Percentiles rank a stretch among this genome's conserved stretches.
Conservation (phyloP, 1,284 basidiomycete species). For the Lentinus polychrous region DNA sequence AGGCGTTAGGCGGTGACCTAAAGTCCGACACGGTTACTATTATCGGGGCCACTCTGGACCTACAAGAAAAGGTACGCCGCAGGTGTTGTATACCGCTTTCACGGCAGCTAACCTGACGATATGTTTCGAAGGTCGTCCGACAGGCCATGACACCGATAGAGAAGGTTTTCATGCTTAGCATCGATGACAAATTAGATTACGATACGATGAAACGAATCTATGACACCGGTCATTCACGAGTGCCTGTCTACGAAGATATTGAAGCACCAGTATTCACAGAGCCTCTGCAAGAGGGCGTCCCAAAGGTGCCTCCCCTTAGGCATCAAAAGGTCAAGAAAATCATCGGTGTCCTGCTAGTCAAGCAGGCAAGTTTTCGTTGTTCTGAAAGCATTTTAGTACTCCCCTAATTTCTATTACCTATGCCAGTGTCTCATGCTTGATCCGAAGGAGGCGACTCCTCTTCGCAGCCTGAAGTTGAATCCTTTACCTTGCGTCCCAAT, state of each 20-base stretch:
- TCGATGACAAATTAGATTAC: slow-evolving; percentile 73
- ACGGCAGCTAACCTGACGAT: neutral
- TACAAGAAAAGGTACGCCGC: slow-evolving; percentile 48
- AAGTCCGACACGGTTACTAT: slow-evolving; percentile 69
- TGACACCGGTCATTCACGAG: slow-evolving; percentile 71
- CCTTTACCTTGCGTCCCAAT: slow-evolving; percentile 77
- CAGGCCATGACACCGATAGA: slow-evolving; percentile 78
- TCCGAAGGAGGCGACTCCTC: slow-evolving; percentile 76
- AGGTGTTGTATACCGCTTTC: neutral
- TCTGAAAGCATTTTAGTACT: neutral
- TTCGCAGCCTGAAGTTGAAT: slow-evolving; percentile 72
- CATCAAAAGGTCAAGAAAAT: slow-evolving; percentile 63
- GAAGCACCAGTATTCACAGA: slow-evolving; percentile 36
- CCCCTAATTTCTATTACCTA: neutral
- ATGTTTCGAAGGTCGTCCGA: slow-evolving; percentile 10
- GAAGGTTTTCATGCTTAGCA: slow-evolving; percentile 75
- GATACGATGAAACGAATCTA: slow-evolving; percentile 69
- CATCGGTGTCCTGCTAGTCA: slow-evolving; percentile 74
- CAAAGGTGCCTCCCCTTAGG: slow-evolving; percentile 9
- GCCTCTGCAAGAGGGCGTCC: slow-evolving; percentile 5
- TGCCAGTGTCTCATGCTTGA: slow-evolving; percentile 74
- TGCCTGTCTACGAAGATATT: slow-evolving; percentile 68
- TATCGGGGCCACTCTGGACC: slow-evolving; percentile 66
- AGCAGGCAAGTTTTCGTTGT: slow-evolving; percentile 37
- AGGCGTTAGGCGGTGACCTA: slow-evolving; percentile 57